Evolutionary conservation across 176 grass and related monocot genomes (phyloP).

Genomic region (Oryza brachyantha): DNA sequence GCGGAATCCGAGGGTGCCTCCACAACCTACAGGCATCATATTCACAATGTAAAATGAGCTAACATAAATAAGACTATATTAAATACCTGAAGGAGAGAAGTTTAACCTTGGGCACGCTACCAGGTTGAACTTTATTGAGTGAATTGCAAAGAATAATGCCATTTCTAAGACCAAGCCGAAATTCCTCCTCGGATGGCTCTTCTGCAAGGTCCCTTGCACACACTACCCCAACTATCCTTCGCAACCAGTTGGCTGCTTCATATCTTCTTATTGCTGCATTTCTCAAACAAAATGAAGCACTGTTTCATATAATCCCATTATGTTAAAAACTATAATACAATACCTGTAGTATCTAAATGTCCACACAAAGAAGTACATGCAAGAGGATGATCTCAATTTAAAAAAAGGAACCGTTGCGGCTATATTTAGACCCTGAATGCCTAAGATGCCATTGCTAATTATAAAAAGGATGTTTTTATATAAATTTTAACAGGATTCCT

Average conservation of each 20-base stretch:
- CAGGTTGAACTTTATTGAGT: slow-evolving; percentile 84
- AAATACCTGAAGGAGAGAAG: slow-evolving; percentile 23
- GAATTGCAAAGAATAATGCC: slow-evolving; percentile 92
- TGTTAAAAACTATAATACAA: background rate
- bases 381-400: background rate
- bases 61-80: slow-evolving; percentile 25
- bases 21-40: slow-evolving; percentile 58
- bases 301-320: background rate
- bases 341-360: too few species aligned
- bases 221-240: slow-evolving; percentile 63
- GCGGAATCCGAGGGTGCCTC: slow-evolving; percentile 60
- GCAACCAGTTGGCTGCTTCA: slow-evolving; percentile 81
- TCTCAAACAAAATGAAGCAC: slow-evolving; percentile 27
- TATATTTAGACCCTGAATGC: slow-evolving; percentile 19
- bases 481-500: background rate
- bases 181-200: slow-evolving; percentile 87
- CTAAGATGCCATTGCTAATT: background rate
- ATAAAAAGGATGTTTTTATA: background rate
- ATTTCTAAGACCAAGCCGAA: slow-evolving; percentile 77
- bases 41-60: slow-evolving; percentile 22
- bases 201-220: slow-evolving; percentile 71
- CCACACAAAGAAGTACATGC: background rate
- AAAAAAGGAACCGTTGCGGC: background rate
- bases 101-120: slow-evolving; percentile 67
- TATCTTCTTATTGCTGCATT: slow-evolving; percentile 75